These are phyloP conservation scores for Nannochloris sp. DNA, from an alignment of 139 green algal species.

Conservation along the genomic window DNA sequence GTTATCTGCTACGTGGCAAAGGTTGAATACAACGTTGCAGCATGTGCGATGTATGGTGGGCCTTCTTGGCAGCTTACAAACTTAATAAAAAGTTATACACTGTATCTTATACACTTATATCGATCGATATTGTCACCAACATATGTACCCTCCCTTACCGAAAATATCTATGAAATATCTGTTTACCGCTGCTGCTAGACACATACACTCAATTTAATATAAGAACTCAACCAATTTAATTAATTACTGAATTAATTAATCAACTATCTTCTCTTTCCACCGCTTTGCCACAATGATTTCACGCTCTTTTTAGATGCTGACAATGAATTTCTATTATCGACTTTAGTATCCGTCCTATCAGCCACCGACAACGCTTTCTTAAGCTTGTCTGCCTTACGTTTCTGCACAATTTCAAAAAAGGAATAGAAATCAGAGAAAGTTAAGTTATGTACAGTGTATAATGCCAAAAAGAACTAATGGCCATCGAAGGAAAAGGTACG, in stretches of 20 bases:
- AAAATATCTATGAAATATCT: no score
- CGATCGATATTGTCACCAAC: no score
- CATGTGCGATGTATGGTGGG: constrained; percentile 61
- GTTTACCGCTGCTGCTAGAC: no score
- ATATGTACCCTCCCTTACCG: no score
- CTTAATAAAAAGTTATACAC: no score
- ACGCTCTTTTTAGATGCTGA: neutral
- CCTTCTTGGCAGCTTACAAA: constrained; percentile 67
- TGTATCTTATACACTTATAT: no score
- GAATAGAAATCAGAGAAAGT: no score
- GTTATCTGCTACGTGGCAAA: constrained; percentile 45
- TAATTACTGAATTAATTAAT: no score
- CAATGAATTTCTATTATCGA: neutral
- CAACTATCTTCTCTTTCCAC: neutral
- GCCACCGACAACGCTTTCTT: constrained; percentile 14
- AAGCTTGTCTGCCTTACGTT: constrained; percentile 14
- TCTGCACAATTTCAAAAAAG: neutral
- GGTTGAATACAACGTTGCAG: constrained; percentile 61
- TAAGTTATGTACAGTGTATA: no score
- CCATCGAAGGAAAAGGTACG: neutral
- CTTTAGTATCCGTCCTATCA: constrained; percentile 17
- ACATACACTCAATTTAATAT: no score
- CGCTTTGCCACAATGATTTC: constrained; percentile 25
- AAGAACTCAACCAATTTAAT: no score
- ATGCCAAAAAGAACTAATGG: no score